Evolutionary conservation across 208 protist species (phyloP), one percentile per base, ranked within the genome.

Genomic region (Crithidia mellificae): DNA sequence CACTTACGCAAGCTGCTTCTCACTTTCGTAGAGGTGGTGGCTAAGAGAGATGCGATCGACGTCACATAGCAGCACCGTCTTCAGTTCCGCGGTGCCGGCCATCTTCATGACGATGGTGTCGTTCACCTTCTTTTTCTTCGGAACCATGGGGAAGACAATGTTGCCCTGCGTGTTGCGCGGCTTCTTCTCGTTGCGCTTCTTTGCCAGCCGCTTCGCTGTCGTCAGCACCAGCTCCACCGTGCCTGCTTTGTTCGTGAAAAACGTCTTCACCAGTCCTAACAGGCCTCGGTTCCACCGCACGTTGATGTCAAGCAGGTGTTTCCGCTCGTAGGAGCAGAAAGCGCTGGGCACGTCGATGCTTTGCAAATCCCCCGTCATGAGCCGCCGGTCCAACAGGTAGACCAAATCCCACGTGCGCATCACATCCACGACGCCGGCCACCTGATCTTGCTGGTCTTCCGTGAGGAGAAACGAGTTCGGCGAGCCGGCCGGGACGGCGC

Each of bases 341-440:
- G 78, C 80, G 20, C 72, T 87, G 4, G 87, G 87, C 7, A 71
- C 71, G 46, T 77, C 59, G 14, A 96, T 70, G 27, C 63, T 57
- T 29, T 74, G 68, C 20, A 96, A 69, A 51, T 96, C 91, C 5
- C 91, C 91, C 5, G 81, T 86, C 32, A 92, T 44, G 24, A 93
- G 57, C 7, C 69, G 62, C 11, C 85, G 77, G 41, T 91, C 81
- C 63, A 93, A 84, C 22, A 94, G 74, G 74, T 87, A 87, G 29
- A 96, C 50, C n/a, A 92, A 59, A 46, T 96, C 91, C 88, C 91
- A 96, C 24, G 91, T 96, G 29, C 91, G 84, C 71, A 96, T 71
- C 27, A 80, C 70, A 14, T 90, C 77, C n/a, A 96, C 54, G 20
- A 77, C 82, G 20, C 59, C 38, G 14, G 77, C 64, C 3, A 96